Evolutionary conservation across 768 basidiomycete genomes (phyloP), one percentile per base, ranked within the genome.

Genomic region (Podaxis pistillaris): DNA sequence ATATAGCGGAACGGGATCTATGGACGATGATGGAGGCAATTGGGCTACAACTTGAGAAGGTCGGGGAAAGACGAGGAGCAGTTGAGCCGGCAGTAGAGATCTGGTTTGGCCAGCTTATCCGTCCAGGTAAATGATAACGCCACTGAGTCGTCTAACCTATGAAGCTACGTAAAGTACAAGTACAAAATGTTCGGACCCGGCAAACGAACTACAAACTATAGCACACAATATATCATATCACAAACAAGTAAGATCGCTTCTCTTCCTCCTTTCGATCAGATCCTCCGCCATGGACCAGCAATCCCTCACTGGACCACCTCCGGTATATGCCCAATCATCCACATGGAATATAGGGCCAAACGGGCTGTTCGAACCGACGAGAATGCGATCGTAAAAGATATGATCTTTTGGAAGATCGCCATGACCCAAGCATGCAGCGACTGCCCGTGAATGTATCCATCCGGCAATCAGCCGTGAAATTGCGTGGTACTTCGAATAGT

Each of bases 41-140:
- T 3, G 88, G 85, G 1, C 73, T 96, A 1, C 58, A 69, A 33
- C 82, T 97, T 64, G 76, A 78, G 53, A 76, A 79, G 64, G 77
- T 91, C 0, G 88, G 82, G 11, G 76, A 76, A 61, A 71, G 83
- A 3, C 57, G 61, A 1, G 94, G 94, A 1, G 81, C 83, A 5
- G 88, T 88, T 0, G 87, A 84, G 2, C 76, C 78, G 11, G 81
- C 85, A 4, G 81, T 92, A 19, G 92, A 94, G 68, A 78, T 93
- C 54, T 94, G 90, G 90, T 64, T 88, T 3, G 85, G 83, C 1
- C 41, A 24, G 2, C 22, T 50, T 50, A 22, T 24, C 49, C 22
- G 1, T 9, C 33, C 33, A 7, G 33, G 33, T 33, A 33, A 33
- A 33, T 33, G 33, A 33, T 33, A 33, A 2, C 8, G 9, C 2